Percentiles rank a stretch among this genome's conserved stretches.
Conservation (phyloP, 768 basidiomycete genomes). For the Auriculariales sp. region DNA sequence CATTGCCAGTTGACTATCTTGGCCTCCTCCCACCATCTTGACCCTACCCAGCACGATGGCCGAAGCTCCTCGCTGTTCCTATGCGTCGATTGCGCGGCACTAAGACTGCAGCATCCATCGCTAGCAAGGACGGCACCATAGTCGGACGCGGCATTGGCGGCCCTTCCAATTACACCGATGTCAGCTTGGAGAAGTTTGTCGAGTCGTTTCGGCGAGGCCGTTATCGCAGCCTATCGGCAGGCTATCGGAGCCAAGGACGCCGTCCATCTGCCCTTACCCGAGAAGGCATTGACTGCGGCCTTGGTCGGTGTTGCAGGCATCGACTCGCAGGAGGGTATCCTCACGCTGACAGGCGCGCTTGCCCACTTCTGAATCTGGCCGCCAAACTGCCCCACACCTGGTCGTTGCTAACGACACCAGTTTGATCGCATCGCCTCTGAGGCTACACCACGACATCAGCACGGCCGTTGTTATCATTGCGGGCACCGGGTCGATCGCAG, state of each 20-base stretch:
- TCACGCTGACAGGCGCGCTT: conserved; percentile 36
- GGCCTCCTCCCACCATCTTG: too few species aligned
- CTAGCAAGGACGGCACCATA: conserved; percentile 39
- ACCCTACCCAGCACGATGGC: background rate
- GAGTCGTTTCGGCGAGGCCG: conserved; percentile 34
- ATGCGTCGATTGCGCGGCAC: conserved; percentile 79
- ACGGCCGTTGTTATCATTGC: conserved; percentile 61
- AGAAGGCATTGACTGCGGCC: conserved; percentile 38
- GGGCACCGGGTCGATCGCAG: conserved; percentile 71
- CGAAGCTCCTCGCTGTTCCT: conserved; percentile 33
- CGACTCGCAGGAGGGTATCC: conserved; percentile 53
- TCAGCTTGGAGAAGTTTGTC: conserved; percentile 47
- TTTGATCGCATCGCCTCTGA: conserved; percentile 69
- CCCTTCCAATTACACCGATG: conserved; percentile 77
- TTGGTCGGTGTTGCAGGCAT: conserved; percentile 81
- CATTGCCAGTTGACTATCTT: too few species aligned
- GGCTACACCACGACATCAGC: conserved; percentile 39
- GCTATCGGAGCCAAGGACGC: conserved; percentile 15
- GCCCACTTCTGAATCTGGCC: conserved; percentile 48
- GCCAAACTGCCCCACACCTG: conserved; percentile 30
- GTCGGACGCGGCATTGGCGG: conserved; percentile 56
- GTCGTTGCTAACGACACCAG: conserved; percentile 70
- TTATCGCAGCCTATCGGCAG: conserved; percentile 31
- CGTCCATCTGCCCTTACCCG: conserved; percentile 10
- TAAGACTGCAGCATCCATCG: conserved; percentile 69